phyloP scores from a whole-genome alignment of 169 alveolate species.

The Cystoisospora suis region DNA sequence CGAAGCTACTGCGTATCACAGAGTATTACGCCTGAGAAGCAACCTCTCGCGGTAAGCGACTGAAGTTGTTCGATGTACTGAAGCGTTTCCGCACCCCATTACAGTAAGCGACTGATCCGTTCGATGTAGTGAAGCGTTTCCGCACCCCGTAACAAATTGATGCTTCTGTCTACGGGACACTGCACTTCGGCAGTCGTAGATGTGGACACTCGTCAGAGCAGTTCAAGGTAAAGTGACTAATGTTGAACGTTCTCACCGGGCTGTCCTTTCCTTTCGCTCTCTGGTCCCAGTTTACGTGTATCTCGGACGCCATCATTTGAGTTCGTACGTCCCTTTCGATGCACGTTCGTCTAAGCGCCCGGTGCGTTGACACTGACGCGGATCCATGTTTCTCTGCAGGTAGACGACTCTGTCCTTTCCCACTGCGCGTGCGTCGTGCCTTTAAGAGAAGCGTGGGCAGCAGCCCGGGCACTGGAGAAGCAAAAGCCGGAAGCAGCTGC shows the following conservation, averaged over 20 bases:
- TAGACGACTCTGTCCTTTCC: slow-evolving; percentile 1
- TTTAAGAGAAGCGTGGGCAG: not conserved
- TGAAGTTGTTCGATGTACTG: no score
- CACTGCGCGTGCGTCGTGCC: slow-evolving; percentile 35
- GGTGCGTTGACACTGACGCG: no score
- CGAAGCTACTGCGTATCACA: not conserved
- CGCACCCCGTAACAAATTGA: no score
- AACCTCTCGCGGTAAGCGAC: not conserved
- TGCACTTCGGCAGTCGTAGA: no score
- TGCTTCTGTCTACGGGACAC: no score
- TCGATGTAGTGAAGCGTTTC: no score
- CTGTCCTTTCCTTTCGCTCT: not conserved
- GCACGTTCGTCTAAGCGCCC: not conserved
- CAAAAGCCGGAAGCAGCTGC: not conserved
- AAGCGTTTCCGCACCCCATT: no score
- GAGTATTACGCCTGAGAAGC: not conserved
- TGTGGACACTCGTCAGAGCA: no score
- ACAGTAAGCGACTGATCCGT: no score
- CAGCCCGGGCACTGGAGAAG: not conserved
- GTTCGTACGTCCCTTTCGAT: not conserved
- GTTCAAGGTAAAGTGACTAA: no score
- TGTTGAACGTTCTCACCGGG: not conserved
- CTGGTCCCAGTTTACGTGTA: not conserved
- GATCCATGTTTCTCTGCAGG: no score
- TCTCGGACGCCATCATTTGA: not conserved